Conservation (phyloP, 345 rosid species). For the Eucalyptus urophylla region DNA sequence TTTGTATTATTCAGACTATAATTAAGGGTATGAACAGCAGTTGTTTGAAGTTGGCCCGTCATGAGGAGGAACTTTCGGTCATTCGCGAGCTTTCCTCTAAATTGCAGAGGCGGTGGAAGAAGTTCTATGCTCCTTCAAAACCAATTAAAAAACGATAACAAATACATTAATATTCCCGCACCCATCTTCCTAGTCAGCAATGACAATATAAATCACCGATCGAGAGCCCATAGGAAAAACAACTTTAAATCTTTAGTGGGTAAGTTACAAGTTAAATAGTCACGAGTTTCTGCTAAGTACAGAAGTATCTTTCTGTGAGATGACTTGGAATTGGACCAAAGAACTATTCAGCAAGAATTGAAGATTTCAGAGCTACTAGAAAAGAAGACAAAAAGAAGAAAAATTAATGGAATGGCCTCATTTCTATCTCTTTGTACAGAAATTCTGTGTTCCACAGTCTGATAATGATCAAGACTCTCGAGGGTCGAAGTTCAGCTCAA, state of each 20-base stretch:
- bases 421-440: background rate
- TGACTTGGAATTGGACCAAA: background rate
- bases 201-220: background rate
- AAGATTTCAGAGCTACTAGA: background rate
- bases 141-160: background rate
- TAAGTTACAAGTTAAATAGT: background rate
- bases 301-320: background rate
- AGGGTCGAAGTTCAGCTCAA: background rate
- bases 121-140: background rate
- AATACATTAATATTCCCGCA: background rate
- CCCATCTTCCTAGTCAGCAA: background rate
- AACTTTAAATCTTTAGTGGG: background rate
- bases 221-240: background rate
- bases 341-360: background rate
- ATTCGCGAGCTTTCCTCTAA: background rate
- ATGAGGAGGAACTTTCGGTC: background rate
- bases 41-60: background rate
- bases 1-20: no score
- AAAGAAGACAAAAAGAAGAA: background rate
- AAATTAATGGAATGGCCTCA: background rate
- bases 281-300: background rate
- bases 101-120: background rate
- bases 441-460: background rate
- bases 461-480: background rate
- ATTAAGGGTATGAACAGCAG: background rate